Percentiles rank a stretch among this genome's conserved stretches.
These are phyloP conservation scores for Sanghuangporus sanghuang DNA, from an alignment of 1,284 basidiomycete species.

Conservation along the genomic window DNA sequence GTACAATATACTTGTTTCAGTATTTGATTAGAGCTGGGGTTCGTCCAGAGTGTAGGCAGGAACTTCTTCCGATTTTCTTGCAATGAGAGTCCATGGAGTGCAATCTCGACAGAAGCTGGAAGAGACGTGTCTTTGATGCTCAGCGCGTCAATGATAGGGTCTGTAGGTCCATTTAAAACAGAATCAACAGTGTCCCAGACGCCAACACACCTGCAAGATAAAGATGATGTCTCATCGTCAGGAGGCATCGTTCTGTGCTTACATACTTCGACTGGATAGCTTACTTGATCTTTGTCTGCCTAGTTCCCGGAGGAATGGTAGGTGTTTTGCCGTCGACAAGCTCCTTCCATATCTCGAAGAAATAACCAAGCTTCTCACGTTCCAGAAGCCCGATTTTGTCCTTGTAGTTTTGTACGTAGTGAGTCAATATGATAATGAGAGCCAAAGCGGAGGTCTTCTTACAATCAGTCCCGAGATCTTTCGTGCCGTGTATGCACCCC, in stretches of 20 bases:
- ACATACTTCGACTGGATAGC: neutral
- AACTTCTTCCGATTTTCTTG: constrained; percentile 28
- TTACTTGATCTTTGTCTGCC: constrained; percentile 19
- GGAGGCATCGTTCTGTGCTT: neutral
- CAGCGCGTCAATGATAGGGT: constrained; percentile 20
- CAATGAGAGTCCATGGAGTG: constrained; percentile 26
- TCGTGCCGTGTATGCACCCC: constrained; percentile 25
- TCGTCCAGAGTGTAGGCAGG: constrained; percentile 25
- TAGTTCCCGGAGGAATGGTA: constrained; percentile 16
- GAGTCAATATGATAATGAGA: neutral
- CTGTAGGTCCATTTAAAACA: constrained; percentile 1
- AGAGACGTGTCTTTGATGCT: constrained; percentile 23
- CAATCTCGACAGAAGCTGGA: constrained; percentile 22
- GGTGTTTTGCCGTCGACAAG: constrained; percentile 16
- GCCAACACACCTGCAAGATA: constrained; percentile 23
- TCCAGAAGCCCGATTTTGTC: constrained; percentile 21
- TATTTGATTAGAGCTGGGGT: constrained; percentile 15
- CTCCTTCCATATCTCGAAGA: constrained; percentile 22
- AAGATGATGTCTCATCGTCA: neutral
- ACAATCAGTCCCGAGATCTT: constrained; percentile 24
- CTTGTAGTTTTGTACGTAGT: neutral
- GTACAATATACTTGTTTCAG: constrained; percentile 21
- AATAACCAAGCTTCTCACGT: constrained; percentile 18
- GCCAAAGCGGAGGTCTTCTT: neutral
- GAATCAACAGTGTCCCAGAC: constrained; percentile 29